Conservation (phyloP, 2,329 filamentous ascomycete species). For the Aspergillus floridensis region DNA sequence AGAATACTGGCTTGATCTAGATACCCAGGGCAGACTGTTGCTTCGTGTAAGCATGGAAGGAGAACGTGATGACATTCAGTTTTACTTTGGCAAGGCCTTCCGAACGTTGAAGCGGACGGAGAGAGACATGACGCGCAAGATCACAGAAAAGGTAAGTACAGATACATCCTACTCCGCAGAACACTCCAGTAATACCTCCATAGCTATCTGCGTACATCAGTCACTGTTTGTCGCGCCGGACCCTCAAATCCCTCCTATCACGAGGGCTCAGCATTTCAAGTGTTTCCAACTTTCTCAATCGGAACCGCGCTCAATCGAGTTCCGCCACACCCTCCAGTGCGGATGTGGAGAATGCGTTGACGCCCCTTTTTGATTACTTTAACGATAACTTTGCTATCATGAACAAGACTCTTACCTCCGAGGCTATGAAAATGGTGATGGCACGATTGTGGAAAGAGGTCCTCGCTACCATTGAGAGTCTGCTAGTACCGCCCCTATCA, state of each 20-base stretch:
- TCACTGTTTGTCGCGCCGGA: conserved; percentile 77
- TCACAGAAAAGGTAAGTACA: conserved; percentile 82
- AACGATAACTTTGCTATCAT: conserved; percentile 99
- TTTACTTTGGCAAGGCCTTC: conserved; percentile 97
- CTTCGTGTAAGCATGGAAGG: conserved; percentile 98
- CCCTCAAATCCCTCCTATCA: conserved; percentile 71
- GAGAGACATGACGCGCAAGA: conserved; percentile 95
- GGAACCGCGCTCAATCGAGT: conserved; percentile 50
- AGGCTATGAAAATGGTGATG: conserved; percentile 99
- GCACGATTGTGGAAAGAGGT: conserved; percentile 97
- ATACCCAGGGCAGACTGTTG: conserved; percentile 86
- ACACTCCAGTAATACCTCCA: not conserved
- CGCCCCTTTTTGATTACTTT: conserved; percentile 88
- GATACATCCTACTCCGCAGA: not conserved
- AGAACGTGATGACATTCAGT: conserved; percentile 96
- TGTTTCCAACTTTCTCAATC: conserved; percentile 66
- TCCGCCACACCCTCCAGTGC: conserved; percentile 61
- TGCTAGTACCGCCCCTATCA: conserved; percentile 89
- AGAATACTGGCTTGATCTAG: conserved; percentile 96
- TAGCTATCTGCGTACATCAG: conserved; percentile 92
- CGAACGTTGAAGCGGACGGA: conserved; percentile 92
- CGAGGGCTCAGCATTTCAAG: conserved; percentile 70
- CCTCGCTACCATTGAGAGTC: conserved; percentile 80
- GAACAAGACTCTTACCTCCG: conserved; percentile 91
- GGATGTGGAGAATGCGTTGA: conserved; percentile 77